phyloP scores from a whole-genome alignment of 2,329 filamentous ascomycete species.

The Pseudogymnoascus verrucosus region DNA sequence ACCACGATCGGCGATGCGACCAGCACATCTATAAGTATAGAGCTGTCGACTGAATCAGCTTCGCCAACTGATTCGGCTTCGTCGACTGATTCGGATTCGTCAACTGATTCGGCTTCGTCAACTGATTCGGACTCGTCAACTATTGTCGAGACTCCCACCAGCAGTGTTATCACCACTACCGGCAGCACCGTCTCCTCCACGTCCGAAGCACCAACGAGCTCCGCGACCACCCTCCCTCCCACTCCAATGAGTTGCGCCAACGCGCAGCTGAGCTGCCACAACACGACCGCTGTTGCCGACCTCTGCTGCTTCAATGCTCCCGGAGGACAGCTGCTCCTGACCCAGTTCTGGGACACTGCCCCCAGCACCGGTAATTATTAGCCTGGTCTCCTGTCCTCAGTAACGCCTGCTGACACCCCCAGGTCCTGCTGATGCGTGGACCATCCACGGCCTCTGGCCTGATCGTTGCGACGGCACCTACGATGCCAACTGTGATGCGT shows the following conservation, averaged over 20 bases:
- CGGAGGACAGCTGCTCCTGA: conserved; percentile 62
- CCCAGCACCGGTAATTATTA: conserved; percentile 39
- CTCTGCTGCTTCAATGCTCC: conserved; percentile 70
- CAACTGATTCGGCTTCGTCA: background rate
- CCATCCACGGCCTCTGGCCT: conserved; percentile 61
- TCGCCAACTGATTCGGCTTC: background rate
- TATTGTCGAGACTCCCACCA: conserved; percentile 13
- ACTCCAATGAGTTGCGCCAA: conserved; percentile 22
- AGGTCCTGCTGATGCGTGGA: conserved; percentile 64
- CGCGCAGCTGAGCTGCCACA: conserved; percentile 50
- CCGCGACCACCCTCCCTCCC: conserved; percentile 14
- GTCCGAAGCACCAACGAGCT: background rate
- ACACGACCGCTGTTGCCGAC: conserved; percentile 50
- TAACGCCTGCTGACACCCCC: background rate
- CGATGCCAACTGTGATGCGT: conserved; percentile 55
- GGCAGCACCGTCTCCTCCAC: conserved; percentile 13
- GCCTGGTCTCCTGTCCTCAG: background rate
- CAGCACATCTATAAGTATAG: conserved; percentile 7
- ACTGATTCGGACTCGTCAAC: background rate
- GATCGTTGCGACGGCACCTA: conserved; percentile 64
- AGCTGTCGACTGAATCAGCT: background rate
- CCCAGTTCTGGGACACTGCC: conserved; percentile 69
- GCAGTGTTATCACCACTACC: conserved; percentile 12
- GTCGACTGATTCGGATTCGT: too few species aligned
- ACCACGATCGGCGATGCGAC: background rate